Evolutionary conservation across 1,139 yeast species (phyloP), one percentile per base, ranked within the genome.

Genomic region (Suhomyces taliae): DNA sequence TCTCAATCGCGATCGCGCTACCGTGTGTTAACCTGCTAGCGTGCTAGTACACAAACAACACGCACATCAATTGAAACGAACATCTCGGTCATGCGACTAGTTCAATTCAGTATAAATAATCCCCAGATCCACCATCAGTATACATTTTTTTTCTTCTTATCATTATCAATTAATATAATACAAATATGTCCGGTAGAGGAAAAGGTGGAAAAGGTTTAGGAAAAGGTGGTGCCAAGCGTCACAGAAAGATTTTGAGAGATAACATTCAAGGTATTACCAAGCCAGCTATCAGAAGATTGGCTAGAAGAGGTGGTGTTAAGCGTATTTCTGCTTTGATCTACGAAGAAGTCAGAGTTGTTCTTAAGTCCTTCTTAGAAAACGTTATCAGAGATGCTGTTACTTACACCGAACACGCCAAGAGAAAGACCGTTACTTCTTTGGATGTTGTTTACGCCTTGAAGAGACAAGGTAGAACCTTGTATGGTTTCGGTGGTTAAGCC

Each of bases 301-400:
- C 99, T 53, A 91, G 99, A 86, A 90, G 99, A 89, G 99, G 99
- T 81, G 99, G 99, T 89, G 99, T 93, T 71, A 93, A 93, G 87
- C 97, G 98, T 87, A 93, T 93, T 67, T 91, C 98, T 58, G 98
- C 97, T 70, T 82, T 91, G 72, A 91, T 93, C 75, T 93, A 93
- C 82, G 98, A 93, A 79, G 97, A 91, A 82, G 97, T 95, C 67
- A 90, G 99, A 81, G 93, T 88, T 61, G 98, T 93, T 63, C 83
- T 93, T 64, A 91, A 91, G 81, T 82, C 96, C 53, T 93, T 91
- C 87, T 84, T 93, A 70, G 97, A 90, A 79, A 86, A 88, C 70
- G 97, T 91, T 65, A 93, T 93, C 76, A 90, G 97, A 81, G 98
- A 93, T 67, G 98, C 98, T 65, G 97, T 93, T 65, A 90, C 97